These are phyloP conservation scores for Multifurca ochricompacta DNA, from an alignment of 768 basidiomycete genomes.

Conservation along the genomic window DNA sequence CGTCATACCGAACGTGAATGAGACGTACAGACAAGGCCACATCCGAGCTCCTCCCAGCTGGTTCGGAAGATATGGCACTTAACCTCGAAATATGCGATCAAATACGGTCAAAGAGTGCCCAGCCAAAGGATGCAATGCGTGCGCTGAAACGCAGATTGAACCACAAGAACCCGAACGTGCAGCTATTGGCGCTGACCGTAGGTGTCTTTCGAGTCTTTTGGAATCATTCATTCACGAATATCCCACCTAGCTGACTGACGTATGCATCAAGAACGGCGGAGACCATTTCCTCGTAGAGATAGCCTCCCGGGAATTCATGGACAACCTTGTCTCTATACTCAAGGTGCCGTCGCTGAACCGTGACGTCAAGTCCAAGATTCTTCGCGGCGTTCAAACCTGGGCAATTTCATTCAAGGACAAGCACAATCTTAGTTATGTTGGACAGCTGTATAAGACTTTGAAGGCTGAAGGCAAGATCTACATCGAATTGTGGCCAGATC, in stretches of 20 bases:
- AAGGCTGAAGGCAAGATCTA: conserved; percentile 56
- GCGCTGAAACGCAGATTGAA: conserved; percentile 79
- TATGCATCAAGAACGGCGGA: conserved; percentile 95
- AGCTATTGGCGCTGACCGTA: conserved; percentile 78
- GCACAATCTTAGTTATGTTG: conserved; percentile 60
- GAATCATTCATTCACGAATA: not conserved
- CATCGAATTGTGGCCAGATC: not conserved
- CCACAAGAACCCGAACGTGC: conserved; percentile 95
- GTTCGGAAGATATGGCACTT: conserved; percentile 83
- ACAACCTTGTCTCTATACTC: conserved; percentile 85
- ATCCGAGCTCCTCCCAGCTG: conserved; percentile 76
- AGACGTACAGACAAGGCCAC: conserved; percentile 76
- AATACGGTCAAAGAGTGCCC: conserved; percentile 84
- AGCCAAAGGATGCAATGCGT: conserved; percentile 81
- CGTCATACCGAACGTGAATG: not conserved
- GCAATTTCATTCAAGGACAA: conserved; percentile 84
- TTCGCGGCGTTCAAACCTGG: conserved; percentile 89
- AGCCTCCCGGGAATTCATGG: conserved; percentile 86
- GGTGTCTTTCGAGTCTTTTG: conserved; percentile 28
- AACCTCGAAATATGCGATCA: conserved; percentile 96
- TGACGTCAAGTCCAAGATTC: conserved; percentile 74
- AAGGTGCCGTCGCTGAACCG: conserved; percentile 68
- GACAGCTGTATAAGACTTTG: conserved; percentile 72
- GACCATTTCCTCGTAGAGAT: conserved; percentile 82
- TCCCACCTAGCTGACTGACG: conserved; percentile 64